Percentiles rank a stretch among this genome's conserved stretches.
These are phyloP conservation scores for Centella asiatica DNA, from an alignment of 129 eudicot species.

Conservation along the genomic window DNA sequence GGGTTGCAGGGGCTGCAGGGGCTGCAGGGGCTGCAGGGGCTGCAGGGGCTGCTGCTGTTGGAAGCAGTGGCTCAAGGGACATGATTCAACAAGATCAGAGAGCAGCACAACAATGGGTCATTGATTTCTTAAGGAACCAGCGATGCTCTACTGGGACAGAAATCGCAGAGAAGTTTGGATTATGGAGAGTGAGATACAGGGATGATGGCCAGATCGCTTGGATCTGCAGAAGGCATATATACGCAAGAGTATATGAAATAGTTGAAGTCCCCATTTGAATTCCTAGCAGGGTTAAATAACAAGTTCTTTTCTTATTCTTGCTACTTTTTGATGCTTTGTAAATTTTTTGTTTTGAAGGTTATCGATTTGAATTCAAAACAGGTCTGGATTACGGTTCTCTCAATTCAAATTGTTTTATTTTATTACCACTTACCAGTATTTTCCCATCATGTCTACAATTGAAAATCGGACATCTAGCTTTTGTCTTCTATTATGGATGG, in stretches of 20 bases:
- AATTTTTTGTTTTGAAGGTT: too few relatives aligned
- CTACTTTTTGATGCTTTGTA: not conserved
- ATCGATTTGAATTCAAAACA: slow-evolving; percentile 69
- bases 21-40: slow-evolving; percentile 50
- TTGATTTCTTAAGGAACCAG: slow-evolving; percentile 68
- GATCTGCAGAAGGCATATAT: slow-evolving; percentile 72
- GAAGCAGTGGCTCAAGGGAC: slow-evolving; percentile 39
- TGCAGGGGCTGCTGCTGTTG: slow-evolving; percentile 46
- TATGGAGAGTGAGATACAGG: slow-evolving; percentile 78
- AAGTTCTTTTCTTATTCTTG: not conserved
- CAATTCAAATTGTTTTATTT: not conserved
- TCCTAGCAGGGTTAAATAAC: not conserved
- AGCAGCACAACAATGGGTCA: slow-evolving; percentile 89
- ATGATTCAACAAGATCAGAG: slow-evolving; percentile 61
- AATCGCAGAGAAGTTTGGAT: slow-evolving; percentile 75
- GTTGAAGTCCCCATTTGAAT: slow-evolving; percentile 65
- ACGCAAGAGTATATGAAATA: slow-evolving; percentile 56
- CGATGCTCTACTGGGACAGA: slow-evolving; percentile 76
- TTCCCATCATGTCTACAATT: too few relatives aligned
- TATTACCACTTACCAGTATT: too few relatives aligned
- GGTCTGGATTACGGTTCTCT: slow-evolving; percentile 30
- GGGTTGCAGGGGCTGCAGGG: slow-evolving; percentile 44
- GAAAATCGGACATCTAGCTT: too few relatives aligned
- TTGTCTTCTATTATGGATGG: not conserved
- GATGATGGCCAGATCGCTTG: slow-evolving; percentile 82